phyloP scores from a whole-genome alignment of 495 filamentous ascomycete genomes.

The Melanomma pulvis-pyrius region DNA sequence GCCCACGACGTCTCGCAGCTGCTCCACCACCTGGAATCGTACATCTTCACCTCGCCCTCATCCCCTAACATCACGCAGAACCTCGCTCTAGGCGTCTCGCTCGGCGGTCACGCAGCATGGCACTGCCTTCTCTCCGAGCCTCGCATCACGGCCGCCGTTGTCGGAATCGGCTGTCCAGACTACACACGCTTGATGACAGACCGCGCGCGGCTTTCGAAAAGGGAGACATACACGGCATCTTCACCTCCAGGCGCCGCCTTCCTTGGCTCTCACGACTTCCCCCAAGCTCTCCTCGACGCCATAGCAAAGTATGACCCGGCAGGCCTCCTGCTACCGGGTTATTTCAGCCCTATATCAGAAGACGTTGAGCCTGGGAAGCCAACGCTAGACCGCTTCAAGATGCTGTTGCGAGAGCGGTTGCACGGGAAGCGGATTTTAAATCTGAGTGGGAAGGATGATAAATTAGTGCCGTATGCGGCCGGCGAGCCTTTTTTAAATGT shows the following conservation, averaged over 20 bases:
- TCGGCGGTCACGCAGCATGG: conserved; percentile 91
- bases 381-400: conserved; percentile 37
- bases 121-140: conserved; percentile 76
- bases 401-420: conserved; percentile 57
- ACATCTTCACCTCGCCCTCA: conserved; percentile 62
- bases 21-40: conserved; percentile 74
- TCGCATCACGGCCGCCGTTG: conserved; percentile 71
- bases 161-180: conserved; percentile 89
- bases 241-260: conserved; percentile 64
- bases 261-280: conserved; percentile 76
- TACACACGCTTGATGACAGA: conserved; percentile 76
- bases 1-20: conserved; percentile 70
- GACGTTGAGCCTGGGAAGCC: conserved; percentile 41
- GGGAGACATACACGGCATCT: conserved; percentile 60
- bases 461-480: conserved; percentile 78
- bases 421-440: conserved; percentile 76
- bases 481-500: conserved; percentile 70
- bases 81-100: conserved; percentile 75
- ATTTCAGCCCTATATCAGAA: conserved; percentile 1
- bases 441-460: conserved; percentile 75
- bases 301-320: conserved; percentile 70
- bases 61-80: conserved; percentile 64
- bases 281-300: conserved; percentile 62
- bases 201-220: conserved; percentile 73
- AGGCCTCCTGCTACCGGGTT: conserved; percentile 42